Evolutionary conservation across 1,284 basidiomycete species (phyloP).

Genomic region (Quambalaria eucalypti): DNA sequence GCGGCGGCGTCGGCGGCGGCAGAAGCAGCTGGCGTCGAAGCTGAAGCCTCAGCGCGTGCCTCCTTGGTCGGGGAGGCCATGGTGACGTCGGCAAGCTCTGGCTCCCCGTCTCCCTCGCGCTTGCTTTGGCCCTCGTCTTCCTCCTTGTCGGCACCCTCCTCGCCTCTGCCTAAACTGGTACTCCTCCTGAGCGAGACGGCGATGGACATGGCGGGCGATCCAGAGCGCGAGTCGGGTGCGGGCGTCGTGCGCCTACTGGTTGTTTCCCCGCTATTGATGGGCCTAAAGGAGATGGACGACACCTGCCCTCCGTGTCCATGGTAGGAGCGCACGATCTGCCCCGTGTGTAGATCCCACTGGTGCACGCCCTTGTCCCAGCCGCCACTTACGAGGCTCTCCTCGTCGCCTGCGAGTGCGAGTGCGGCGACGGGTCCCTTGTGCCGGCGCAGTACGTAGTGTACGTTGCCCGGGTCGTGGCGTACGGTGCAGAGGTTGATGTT

Average conservation of each 20-base stretch:
- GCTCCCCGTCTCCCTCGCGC: too few species aligned
- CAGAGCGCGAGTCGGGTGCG: too few species aligned
- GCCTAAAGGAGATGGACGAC: conserved; percentile 69
- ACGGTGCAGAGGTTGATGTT: conserved; percentile 72
- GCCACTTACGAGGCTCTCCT: conserved; percentile 80
- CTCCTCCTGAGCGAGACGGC: too few species aligned
- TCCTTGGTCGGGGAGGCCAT: too few species aligned
- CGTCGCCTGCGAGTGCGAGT: conserved; percentile 61
- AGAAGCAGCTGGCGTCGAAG: too few species aligned
- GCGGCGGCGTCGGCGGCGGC: too few species aligned
- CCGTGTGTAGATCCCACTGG: conserved; percentile 96
- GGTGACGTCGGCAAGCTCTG: too few species aligned
- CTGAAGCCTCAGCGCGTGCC: too few species aligned
- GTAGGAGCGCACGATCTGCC: conserved; percentile 68
- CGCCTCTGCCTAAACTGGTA: too few species aligned
- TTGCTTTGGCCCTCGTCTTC: too few species aligned
- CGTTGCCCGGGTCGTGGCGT: conserved; percentile 77
- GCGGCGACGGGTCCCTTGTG: conserved; percentile 73
- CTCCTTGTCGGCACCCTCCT: too few species aligned
- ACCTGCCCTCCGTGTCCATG: conserved; percentile 78
- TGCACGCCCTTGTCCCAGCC: conserved; percentile 87
- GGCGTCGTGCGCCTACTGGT: not conserved
- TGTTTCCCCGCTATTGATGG: conserved; percentile 41
- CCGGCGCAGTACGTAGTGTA: conserved; percentile 63
- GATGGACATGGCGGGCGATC: not conserved